Evolutionary conservation across 192 early-diverging fungal genomes (phyloP), one percentile per base, ranked within the genome.

Genomic region (Coemansia sp.): DNA sequence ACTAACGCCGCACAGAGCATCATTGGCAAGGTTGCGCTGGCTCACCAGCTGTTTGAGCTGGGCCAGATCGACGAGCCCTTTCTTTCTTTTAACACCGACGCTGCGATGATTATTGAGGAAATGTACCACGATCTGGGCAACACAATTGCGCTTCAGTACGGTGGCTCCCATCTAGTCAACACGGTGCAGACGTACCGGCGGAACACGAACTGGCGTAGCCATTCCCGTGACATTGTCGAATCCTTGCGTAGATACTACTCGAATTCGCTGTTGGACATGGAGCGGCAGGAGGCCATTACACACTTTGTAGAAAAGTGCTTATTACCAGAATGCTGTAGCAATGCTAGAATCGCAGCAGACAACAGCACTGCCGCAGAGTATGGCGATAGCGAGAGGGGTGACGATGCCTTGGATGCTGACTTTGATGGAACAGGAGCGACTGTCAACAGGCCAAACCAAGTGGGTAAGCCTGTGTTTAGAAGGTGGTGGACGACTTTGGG

Each of bases 41-140:
- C 91, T 1, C 89, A 97, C 72, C 97, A 94, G 85, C 74, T 98
- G 11, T 91, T 92, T 68, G 94, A 94, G 6, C 79, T 99, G 6
- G 97, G 96, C 0, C 85, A 96, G 47, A 88, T 98, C 46, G 69
- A 82, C 18, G 81, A 88, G 39, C 94, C 94, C 4, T 77, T 74
- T 8, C 85, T 99, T 0, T 90, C 91, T 0, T 95, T 98, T 72
- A 95, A 98, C 76, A 92, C 91, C 5, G 97, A 99, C 74, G 94
- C 92, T 0, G 87, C 93, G 6, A 93, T 95, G 71, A 88, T 97
- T 46, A 87, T 99, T 41, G 97, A 94, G 45, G 94, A 92, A 62
- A 95, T 99, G 94, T 99, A 97, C 74, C 95, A 98, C 62, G 94
- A 95, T 59, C 91, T 98, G 74, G 97, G 97, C 32, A 95, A 99